These are phyloP conservation scores for Centrapalus pauciflorus DNA, from an alignment of 129 eudicot genomes.

Conservation along the genomic window DNA sequence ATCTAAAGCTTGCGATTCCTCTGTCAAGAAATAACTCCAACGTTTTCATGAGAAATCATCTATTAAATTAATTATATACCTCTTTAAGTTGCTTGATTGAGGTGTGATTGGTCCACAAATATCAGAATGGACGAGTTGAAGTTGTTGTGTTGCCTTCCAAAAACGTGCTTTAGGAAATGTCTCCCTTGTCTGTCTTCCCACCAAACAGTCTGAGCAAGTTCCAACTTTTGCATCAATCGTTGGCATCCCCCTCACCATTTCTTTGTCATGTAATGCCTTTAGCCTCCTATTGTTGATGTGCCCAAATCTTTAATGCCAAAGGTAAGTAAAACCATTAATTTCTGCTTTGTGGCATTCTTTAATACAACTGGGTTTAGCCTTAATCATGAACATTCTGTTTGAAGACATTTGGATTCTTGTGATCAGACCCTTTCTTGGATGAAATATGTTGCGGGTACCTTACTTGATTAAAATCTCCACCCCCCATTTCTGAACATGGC, in stretches of 20 bases:
- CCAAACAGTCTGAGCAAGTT: background rate
- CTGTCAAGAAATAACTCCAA: no score
- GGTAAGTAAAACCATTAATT: background rate
- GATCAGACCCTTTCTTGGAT: background rate
- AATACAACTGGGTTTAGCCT: background rate
- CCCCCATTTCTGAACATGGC: background rate
- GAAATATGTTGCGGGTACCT: background rate
- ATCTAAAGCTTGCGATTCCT: no score
- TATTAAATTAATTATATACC: no score
- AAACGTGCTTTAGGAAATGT: background rate
- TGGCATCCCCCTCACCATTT: background rate
- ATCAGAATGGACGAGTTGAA: no score
- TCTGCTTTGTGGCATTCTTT: background rate
- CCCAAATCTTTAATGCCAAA: conserved; percentile 6
- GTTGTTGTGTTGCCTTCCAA: conserved; percentile 4
- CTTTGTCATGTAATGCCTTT: background rate
- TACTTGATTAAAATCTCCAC: background rate
- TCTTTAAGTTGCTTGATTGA: no score
- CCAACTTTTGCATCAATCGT: background rate
- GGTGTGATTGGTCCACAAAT: no score
- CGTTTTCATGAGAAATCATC: no score
- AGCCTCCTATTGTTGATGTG: background rate
- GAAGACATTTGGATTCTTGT: background rate
- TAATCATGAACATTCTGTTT: conserved; percentile 7
- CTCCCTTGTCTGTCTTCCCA: background rate